These are phyloP conservation scores for Dipodascus albidus DNA, from an alignment of 805 yeast genomes.

Conservation along the genomic window DNA sequence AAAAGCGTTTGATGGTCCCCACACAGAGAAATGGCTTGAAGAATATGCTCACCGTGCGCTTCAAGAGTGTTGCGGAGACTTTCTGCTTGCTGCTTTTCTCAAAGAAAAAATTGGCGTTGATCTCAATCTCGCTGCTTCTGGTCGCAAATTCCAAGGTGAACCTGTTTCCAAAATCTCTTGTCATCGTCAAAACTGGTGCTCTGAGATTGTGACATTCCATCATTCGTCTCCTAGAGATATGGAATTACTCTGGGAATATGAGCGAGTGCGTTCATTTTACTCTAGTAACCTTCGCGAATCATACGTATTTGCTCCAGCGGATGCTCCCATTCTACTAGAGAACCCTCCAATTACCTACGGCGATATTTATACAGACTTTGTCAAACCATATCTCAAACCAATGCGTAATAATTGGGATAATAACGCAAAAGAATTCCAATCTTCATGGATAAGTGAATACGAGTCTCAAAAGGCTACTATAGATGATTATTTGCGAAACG, in stretches of 20 bases:
- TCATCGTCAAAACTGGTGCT: slow-evolving; percentile 19
- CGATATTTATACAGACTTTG: slow-evolving; percentile 26
- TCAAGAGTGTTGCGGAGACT: slow-evolving; percentile 27
- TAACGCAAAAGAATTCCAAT: slow-evolving; percentile 15
- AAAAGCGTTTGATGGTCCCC: slow-evolving; percentile 21
- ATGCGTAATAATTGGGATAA: slow-evolving; percentile 21
- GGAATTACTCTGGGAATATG: slow-evolving; percentile 26
- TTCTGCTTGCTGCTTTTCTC: slow-evolving; percentile 21
- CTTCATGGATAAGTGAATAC: slow-evolving; percentile 7
- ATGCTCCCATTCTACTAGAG: slow-evolving; percentile 9
- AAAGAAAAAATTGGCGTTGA: slow-evolving; percentile 10
- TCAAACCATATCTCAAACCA: slow-evolving; percentile 19
- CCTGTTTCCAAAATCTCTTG: slow-evolving; percentile 13
- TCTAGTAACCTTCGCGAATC: neutral
- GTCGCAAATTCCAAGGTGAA: slow-evolving; percentile 24
- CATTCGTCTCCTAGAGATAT: slow-evolving; percentile 21
- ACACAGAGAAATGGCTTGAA: slow-evolving; percentile 7
- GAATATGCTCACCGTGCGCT: slow-evolving; percentile 15
- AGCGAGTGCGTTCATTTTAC: slow-evolving; percentile 9
- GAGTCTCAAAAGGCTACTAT: slow-evolving; percentile 1
- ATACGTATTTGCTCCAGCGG: slow-evolving; percentile 6
- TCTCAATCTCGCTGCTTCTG: slow-evolving; percentile 9
- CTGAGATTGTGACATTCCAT: slow-evolving; percentile 24
- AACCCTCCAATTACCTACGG: slow-evolving; percentile 12
- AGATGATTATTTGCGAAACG: neutral